Conservation (phyloP, 257 asterid genomes). For the Marsdenia floribunda region DNA sequence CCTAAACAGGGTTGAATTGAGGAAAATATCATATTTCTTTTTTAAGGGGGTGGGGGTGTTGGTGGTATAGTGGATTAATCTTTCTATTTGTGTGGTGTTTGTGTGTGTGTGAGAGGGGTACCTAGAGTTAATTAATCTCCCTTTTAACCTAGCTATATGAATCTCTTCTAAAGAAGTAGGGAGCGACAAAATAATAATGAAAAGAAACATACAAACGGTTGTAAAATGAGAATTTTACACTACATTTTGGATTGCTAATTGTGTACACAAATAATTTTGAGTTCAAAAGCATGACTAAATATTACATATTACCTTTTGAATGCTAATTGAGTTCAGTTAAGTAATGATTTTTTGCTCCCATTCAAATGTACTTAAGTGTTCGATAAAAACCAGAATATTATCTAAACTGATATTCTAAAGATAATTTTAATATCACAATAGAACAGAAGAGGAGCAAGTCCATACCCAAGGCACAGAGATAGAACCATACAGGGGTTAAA, state of each 20-base stretch:
- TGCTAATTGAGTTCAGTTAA: background rate
- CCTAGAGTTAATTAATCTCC: background rate
- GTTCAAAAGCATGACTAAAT: background rate
- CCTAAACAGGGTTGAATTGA: background rate
- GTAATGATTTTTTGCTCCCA: background rate
- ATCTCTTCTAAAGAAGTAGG: background rate
- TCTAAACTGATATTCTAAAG: background rate
- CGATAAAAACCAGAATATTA: background rate
- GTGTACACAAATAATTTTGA: background rate
- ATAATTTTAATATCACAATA: background rate
- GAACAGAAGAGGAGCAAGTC: background rate
- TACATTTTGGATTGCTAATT: background rate
- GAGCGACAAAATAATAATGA: background rate
- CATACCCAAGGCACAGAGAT: background rate
- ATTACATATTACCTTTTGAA: background rate
- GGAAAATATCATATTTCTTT: background rate
- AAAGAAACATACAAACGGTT: background rate
- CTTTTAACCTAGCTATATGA: background rate
- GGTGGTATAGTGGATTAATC: no score
- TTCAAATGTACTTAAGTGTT: background rate
- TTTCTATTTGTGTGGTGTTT: background rate
- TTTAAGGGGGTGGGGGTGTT: background rate
- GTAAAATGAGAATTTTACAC: background rate
- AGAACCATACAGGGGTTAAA: background rate
- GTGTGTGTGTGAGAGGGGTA: background rate